Percentiles rank a stretch among this genome's conserved stretches.
These are phyloP conservation scores for Penicillium sp. DNA, from an alignment of 2,329 filamentous ascomycete genomes.

Conservation along the genomic window DNA sequence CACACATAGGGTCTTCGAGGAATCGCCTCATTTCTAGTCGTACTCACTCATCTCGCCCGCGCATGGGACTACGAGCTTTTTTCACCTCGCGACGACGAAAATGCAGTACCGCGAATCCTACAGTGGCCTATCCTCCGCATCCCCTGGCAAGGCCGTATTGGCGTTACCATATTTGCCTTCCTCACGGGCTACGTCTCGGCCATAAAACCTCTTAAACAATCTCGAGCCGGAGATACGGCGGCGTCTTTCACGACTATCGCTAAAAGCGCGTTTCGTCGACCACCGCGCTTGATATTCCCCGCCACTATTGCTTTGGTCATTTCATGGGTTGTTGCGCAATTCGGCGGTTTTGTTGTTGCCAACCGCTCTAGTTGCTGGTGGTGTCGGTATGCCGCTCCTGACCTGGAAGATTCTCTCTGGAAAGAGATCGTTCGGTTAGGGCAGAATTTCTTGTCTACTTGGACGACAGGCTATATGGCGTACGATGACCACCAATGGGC, in stretches of 20 bases:
- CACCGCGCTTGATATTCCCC: constrained; percentile 52
- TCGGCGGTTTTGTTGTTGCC: constrained; percentile 50
- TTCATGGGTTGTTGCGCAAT: constrained; percentile 50
- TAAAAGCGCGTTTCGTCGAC: constrained; percentile 55
- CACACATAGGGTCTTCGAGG: constrained; percentile 49
- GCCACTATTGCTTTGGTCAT: constrained; percentile 53
- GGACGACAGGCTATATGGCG: constrained; percentile 52
- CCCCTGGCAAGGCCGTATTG: constrained; percentile 55
- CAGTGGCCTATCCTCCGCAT: constrained; percentile 56
- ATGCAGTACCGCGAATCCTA: constrained; percentile 46
- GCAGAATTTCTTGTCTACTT: constrained; percentile 47
- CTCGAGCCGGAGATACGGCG: constrained; percentile 46
- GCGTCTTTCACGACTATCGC: constrained; percentile 50
- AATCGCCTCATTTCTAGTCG: constrained; percentile 54
- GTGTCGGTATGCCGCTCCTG: constrained; percentile 52
- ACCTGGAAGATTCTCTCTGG: constrained; percentile 43
- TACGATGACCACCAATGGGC: constrained; percentile 59
- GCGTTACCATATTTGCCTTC: constrained; percentile 57
- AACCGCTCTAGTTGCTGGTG: constrained; percentile 51
- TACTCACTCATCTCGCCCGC: constrained; percentile 53
- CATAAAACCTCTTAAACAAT: constrained; percentile 54
- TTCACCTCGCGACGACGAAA: constrained; percentile 46
- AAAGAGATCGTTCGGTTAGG: constrained; percentile 48
- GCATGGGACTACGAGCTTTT: constrained; percentile 55
- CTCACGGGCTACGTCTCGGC: constrained; percentile 58